A percentile compares a stretch with the other conserved stretches of the same genome.
These are phyloP conservation scores for Alloteropsis semialata DNA, from an alignment of 176 grass and related monocot species.

Conservation along the genomic window DNA sequence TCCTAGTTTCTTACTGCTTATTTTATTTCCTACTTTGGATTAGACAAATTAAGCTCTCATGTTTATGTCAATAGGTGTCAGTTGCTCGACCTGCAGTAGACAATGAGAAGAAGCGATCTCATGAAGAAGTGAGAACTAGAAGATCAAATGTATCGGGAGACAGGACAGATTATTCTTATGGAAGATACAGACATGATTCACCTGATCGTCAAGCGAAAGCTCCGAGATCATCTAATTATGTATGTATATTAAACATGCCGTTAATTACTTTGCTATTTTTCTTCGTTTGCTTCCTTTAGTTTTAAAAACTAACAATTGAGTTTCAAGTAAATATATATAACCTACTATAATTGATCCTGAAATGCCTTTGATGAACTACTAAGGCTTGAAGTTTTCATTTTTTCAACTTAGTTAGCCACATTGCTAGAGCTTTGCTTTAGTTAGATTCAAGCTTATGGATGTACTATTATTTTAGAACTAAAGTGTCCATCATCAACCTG, in stretches of 20 bases:
- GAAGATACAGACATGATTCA: conserved; percentile 35
- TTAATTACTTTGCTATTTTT: neutral
- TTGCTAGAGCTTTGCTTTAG: neutral
- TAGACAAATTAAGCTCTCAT: conserved; percentile 20
- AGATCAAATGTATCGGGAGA: conserved; percentile 36
- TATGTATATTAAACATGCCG: conserved; percentile 24
- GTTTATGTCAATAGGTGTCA: conserved; percentile 62
- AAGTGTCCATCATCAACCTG: conserved; percentile 16
- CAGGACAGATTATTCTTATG: conserved; percentile 42
- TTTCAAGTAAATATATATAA: neutral
- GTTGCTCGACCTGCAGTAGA: conserved; percentile 68
- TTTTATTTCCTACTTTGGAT: neutral
- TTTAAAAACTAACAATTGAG: neutral
- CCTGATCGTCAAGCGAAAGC: conserved; percentile 51
- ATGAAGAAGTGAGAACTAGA: conserved; percentile 53
- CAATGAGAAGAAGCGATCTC: conserved; percentile 55
- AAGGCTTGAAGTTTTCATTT: conserved; percentile 13
- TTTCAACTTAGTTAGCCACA: conserved; percentile 9
- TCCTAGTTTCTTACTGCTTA: conserved; percentile 8
- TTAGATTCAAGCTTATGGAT: conserved; percentile 13
- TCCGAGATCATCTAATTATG: conserved; percentile 47
- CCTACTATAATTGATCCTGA: neutral
- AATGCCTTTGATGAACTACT: neutral
- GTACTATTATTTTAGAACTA: conserved; percentile 6
- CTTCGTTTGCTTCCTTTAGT: neutral